A percentile compares a stretch with the other conserved stretches of the same genome.
Evolutionary conservation across 306 rosid genomes (phyloP).

Genomic region (Begonia loranthoides): DNA sequence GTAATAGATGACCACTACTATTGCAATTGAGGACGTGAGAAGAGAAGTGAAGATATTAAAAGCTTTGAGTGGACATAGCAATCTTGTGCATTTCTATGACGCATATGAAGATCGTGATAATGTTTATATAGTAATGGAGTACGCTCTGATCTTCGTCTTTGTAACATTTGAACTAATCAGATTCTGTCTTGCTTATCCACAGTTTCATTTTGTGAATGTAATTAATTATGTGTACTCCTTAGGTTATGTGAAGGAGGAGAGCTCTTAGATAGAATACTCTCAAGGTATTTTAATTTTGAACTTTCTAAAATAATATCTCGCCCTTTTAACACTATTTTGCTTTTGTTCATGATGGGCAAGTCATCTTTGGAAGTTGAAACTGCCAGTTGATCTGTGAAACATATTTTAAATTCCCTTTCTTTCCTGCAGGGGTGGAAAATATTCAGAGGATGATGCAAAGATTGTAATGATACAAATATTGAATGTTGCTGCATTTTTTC

Average conservation of each 20-base stretch:
- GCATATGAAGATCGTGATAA: constrained; percentile 77
- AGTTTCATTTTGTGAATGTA: background rate
- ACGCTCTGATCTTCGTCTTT: constrained; percentile 21
- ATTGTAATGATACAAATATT: constrained; percentile 61
- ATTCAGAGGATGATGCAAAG: constrained; percentile 86
- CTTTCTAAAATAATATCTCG: background rate
- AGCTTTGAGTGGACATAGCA: constrained; percentile 75
- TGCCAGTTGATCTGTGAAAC: constrained; percentile 1
- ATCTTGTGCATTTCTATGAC: constrained; percentile 62
- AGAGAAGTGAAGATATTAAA: constrained; percentile 89
- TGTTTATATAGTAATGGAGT: constrained; percentile 94
- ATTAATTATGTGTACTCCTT: constrained; percentile 11
- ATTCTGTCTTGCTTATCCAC: background rate
- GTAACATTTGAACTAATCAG: background rate
- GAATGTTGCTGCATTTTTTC: constrained; percentile 81
- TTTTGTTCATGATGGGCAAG: no score
- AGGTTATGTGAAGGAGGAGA: constrained; percentile 96
- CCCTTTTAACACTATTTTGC: no score
- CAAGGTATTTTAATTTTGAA: constrained; percentile 36
- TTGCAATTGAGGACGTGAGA: constrained; percentile 92
- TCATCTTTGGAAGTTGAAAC: constrained; percentile 1
- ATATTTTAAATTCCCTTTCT: constrained; percentile 5
- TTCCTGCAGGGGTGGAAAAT: constrained; percentile 81
- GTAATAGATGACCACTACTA: constrained; percentile 84
- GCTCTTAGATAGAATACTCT: constrained; percentile 83